Base-by-base conservation (phyloP, 2,329 filamentous ascomycete genomes). In the Pseudonectria foliicola region DNA sequence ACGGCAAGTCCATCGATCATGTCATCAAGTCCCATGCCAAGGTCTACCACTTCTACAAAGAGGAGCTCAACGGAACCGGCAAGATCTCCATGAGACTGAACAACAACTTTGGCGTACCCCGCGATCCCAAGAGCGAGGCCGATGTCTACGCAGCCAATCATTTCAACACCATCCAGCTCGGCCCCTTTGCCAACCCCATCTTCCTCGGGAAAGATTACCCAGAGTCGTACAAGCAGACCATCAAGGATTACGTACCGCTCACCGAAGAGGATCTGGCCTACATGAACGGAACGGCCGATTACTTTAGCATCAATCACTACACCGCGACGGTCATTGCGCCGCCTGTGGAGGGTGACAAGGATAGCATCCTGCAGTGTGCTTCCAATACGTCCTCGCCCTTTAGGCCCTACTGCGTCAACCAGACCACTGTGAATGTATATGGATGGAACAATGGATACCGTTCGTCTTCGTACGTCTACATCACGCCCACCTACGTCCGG, bases 371-470 rank as follows among this genome's bases (percentile, higher is more conserved):
- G 0, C 60, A 61, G 5, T 79, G 75, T 45, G 61, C 68, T 2
- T 40, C 56, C 6, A 68, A 77, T 46, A 44, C 53, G 2, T 62
- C 59, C 6, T 62, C 68, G 21, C 45, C 66, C 0, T 56, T 67
- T 7, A 68, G 63, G 13, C 75, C 75, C 0, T 68, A 68, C 40
- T 80, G 75, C 43, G 71, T 73, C 2, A 63, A 61, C 1, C 64
- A 71, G 37, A 63, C 62, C 10, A 67, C 58, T 0, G 57, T 52
- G 2, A 70, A 70, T 26, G 53, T 60, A 2, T 66, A 66, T 21
- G 73, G 73, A 3, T 80, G 75, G 75, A 61, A 71, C 44, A 71
- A 78, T 31, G 75, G 75, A 13, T 75, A 77, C 41, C 60, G 64
- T 10, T 75, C 71, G 3, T 59, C 73, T 24, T 63, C 63, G 3